Percentiles rank a stretch among this genome's conserved stretches.
These are phyloP conservation scores for Acmispon strigosus DNA, from an alignment of 306 rosid genomes.

Conservation along the genomic window DNA sequence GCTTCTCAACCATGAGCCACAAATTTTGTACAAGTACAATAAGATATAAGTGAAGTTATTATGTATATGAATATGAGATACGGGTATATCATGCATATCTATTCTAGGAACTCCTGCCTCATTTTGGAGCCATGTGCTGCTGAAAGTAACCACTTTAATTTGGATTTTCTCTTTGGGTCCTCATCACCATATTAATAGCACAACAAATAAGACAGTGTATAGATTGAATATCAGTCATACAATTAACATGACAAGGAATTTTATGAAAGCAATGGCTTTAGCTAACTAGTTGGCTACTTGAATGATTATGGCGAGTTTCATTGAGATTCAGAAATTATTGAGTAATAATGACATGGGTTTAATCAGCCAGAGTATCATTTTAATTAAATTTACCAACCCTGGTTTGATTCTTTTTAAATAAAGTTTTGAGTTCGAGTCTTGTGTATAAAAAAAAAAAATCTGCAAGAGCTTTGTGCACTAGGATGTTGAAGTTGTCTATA, in stretches of 20 bases:
- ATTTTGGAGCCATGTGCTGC: constrained; percentile 20
- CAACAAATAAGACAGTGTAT: constrained; percentile 19
- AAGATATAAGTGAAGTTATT: not conserved
- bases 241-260: constrained; percentile 26
- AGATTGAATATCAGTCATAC: not conserved
- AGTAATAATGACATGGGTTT: not conserved
- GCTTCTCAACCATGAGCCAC: constrained; percentile 10
- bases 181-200: constrained; percentile 19
- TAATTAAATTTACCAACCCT: not conserved
- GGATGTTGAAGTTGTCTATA: too few relatives aligned
- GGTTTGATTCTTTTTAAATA: too few relatives aligned
- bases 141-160: constrained; percentile 23
- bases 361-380: not conserved
- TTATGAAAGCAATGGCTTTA: constrained; percentile 26
- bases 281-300: not conserved
- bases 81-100: not conserved
- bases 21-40: not conserved
- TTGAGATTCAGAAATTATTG: not conserved
- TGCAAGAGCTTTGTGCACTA: too few relatives aligned
- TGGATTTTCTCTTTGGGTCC: constrained; percentile 15
- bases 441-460: too few relatives aligned
- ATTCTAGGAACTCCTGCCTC: not conserved
- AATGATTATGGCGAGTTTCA: not conserved
- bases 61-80: not conserved
- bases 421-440: too few relatives aligned